Evolutionary conservation across 257 asterid genomes (phyloP).

Genomic region (Solanum megistacrolobum): DNA sequence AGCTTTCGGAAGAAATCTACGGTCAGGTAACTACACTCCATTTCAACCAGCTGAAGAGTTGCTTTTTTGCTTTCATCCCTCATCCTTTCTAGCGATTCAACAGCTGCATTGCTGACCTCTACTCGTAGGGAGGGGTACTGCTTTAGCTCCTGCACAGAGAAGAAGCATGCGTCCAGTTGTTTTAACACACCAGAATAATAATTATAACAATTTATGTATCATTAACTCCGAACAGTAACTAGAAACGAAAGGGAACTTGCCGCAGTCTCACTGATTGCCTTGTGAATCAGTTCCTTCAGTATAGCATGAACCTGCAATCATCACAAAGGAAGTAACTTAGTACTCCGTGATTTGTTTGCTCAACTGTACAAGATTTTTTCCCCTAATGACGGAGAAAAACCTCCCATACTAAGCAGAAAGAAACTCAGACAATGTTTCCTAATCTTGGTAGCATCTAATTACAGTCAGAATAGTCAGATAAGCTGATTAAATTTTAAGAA

Average conservation of each 20-base stretch:
- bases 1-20: slow-evolving; percentile 83
- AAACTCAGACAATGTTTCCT: background rate
- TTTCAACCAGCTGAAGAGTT: slow-evolving; percentile 67
- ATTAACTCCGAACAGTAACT: background rate
- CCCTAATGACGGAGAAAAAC: background rate
- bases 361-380: background rate
- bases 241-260: slow-evolving; percentile 14
- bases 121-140: slow-evolving; percentile 72
- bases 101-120: slow-evolving; percentile 56
- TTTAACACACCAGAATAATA: background rate
- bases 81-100: slow-evolving; percentile 62
- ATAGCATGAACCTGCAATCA: slow-evolving; percentile 56
- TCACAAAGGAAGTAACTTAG: background rate
- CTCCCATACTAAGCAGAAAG: background rate
- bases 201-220: background rate
- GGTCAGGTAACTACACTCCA: slow-evolving; percentile 69
- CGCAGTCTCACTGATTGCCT: slow-evolving; percentile 51
- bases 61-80: slow-evolving; percentile 71
- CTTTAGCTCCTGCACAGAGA: slow-evolving; percentile 50
- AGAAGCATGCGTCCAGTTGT: background rate
- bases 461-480: background rate
- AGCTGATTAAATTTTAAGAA: background rate
- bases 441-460: background rate
- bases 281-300: slow-evolving; percentile 60
- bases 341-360: background rate